These are phyloP conservation scores for Pseudopyricularia cyperi DNA, from an alignment of 2,329 filamentous ascomycete species.

Conservation along the genomic window DNA sequence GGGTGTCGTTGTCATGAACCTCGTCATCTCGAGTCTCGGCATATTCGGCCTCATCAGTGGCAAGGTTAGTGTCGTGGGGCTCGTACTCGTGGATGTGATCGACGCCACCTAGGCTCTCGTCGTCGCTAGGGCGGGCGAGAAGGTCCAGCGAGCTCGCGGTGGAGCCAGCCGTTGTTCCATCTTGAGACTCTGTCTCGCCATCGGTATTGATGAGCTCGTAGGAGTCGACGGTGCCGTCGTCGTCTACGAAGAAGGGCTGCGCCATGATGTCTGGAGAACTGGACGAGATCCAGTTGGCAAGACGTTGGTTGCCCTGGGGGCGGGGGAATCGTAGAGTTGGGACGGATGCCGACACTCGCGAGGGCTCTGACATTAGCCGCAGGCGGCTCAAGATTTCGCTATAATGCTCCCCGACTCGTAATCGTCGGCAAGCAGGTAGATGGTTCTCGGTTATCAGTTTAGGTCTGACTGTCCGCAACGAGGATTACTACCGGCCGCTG, in stretches of 20 bases:
- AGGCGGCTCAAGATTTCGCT: neutral
- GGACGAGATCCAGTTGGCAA: constrained; percentile 46
- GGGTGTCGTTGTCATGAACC: no score
- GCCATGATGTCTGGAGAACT: constrained; percentile 46
- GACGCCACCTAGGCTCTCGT: constrained; percentile 15
- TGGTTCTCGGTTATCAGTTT: neutral
- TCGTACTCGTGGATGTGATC: constrained; percentile 33
- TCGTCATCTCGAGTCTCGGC: no score
- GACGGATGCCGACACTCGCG: constrained; percentile 24
- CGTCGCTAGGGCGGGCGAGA: constrained; percentile 13
- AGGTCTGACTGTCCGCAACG: neutral
- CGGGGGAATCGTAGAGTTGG: constrained; percentile 42
- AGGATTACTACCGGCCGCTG: neutral
- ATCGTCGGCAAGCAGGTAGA: neutral
- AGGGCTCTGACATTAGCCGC: constrained; percentile 8
- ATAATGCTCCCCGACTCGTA: neutral
- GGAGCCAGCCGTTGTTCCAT: constrained; percentile 32
- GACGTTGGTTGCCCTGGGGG: constrained; percentile 38
- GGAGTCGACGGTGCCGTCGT: constrained; percentile 52
- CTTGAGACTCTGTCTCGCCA: constrained; percentile 32
- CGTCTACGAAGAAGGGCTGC: constrained; percentile 39
- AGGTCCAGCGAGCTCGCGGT: constrained; percentile 10
- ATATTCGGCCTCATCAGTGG: neutral
- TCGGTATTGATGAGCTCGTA: constrained; percentile 45
- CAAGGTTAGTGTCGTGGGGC: constrained; percentile 1